Evolutionary conservation across 2,329 filamentous ascomycete species (phyloP).

Genomic region (Botryotinia narcissicola): DNA sequence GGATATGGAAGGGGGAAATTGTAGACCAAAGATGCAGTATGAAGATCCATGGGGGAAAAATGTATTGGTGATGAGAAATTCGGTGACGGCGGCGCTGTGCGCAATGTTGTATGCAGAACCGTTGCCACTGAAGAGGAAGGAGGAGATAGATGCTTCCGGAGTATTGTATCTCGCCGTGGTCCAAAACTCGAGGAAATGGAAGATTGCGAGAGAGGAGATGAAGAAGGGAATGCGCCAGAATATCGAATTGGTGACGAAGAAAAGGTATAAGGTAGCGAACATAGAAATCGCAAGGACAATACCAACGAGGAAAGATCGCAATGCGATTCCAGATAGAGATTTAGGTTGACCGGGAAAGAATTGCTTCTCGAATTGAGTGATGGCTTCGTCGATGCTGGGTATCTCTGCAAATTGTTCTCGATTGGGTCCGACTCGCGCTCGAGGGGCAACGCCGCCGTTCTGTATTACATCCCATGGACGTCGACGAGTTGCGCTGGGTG

Average conservation of each 20-base stretch:
- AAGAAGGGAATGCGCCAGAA: slow-evolving; percentile 67
- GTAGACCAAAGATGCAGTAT: neutral
- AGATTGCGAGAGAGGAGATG: slow-evolving; percentile 65
- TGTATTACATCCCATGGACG: slow-evolving; percentile 19
- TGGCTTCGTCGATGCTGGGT: slow-evolving; percentile 28
- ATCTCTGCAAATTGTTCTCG: slow-evolving; percentile 15
- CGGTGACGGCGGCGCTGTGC: slow-evolving; percentile 69
- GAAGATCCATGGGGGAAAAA: slow-evolving; percentile 48
- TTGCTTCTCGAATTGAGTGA: slow-evolving; percentile 34
- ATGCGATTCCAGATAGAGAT: slow-evolving; percentile 41
- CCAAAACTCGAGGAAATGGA: slow-evolving; percentile 97
- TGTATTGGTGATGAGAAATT: slow-evolving; percentile 63
- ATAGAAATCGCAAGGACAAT: slow-evolving; percentile 28
- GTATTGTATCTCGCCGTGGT: slow-evolving; percentile 85
- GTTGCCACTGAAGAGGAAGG: slow-evolving; percentile 83
- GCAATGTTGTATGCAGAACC: slow-evolving; percentile 82
- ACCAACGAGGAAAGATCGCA: slow-evolving; percentile 40
- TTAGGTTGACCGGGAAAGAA: slow-evolving; percentile 33
- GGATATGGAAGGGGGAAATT: neutral
- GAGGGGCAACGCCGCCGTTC: slow-evolving; percentile 22
- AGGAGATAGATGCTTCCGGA: slow-evolving; percentile 63
- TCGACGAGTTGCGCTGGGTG: slow-evolving; percentile 11
- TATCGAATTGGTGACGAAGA: slow-evolving; percentile 17
- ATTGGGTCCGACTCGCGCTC: neutral
- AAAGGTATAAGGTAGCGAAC: slow-evolving; percentile 32